Conservation (phyloP, 441 rosid species). For the Gossypium aridum region DNA sequence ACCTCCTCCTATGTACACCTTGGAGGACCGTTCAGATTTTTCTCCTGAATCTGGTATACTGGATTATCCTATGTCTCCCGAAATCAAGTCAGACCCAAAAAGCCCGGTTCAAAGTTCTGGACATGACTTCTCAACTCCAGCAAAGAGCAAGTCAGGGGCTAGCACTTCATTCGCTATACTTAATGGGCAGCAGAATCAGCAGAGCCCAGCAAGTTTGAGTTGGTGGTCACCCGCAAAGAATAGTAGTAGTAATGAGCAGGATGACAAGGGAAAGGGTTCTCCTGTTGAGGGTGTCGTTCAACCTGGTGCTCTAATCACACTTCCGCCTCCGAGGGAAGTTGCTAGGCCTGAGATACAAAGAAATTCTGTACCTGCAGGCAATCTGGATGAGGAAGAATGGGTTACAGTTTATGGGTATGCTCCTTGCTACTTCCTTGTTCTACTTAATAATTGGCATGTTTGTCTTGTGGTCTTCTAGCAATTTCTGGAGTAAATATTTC, state of each 20-base stretch:
- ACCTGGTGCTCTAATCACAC: conserved; percentile 73
- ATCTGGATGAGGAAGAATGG: conserved; percentile 92
- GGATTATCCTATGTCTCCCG: conserved; percentile 77
- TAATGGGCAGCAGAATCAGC: conserved; percentile 60
- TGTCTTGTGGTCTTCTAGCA: not conserved
- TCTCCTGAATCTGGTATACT: conserved; percentile 85
- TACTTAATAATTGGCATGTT: not conserved
- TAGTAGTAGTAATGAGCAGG: conserved; percentile 45
- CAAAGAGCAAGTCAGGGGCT: conserved; percentile 49
- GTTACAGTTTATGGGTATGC: conserved; percentile 93
- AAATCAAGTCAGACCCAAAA: conserved; percentile 51
- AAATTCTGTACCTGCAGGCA: conserved; percentile 62
- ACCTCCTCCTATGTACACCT: conserved; percentile 81
- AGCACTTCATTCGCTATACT: conserved; percentile 52
- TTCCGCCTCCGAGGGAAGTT: conserved; percentile 93
- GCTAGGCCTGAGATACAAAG: conserved; percentile 89
- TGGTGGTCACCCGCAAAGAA: conserved; percentile 81
- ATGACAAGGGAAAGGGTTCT: conserved; percentile 77
- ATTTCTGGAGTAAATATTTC: not conserved
- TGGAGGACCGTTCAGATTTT: conserved; percentile 83
- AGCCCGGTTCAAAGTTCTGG: conserved; percentile 48
- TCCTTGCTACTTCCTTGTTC: not conserved
- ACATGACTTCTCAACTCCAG: conserved; percentile 46
- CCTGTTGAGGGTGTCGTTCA: conserved; percentile 93
- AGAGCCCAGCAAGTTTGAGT: conserved; percentile 42